Evolutionary conservation across 345 rosid species (phyloP), one percentile per base, ranked within the genome.

Genomic region (Populus alba): DNA sequence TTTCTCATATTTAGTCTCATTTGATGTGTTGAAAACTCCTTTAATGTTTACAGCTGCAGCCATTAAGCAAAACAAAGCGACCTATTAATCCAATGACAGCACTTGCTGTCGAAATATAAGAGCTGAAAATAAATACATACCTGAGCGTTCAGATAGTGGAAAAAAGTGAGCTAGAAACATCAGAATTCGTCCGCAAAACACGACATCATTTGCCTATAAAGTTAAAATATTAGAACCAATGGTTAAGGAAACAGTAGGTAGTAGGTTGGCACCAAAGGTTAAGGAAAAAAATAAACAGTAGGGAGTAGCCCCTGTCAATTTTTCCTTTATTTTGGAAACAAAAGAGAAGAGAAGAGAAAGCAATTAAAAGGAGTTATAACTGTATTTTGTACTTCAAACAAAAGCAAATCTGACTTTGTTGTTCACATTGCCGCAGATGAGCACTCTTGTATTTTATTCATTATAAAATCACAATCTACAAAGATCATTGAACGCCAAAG

Each of bases 131-230:
- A 71, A 80, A 61, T 27, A 76, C 15, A 45, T 86, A 92, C 99
- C 99, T 82, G 99, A 96, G 63, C 98, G 97, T 79, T 96, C 98
- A 0, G 99, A 96, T 31, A 96, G 72, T 7, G 99, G 99, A 74
- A 96, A 94, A 83, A 96, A 94, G 81, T 96, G 97, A 66, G 99
- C 98, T 77, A 96, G 85, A 77, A 96, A 94, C 97, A 92, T 92
- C 77, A 96, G 98, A 79, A 96, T 96, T 61, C 97, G 89, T 81
- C 99, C 99, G 74, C 98, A 96, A 75, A 94, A 94, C 68, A 96
- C 97, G 63, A 94, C 99, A 86, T 96, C 98, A 81, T 90, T 96
- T 33, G 99, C 98, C 99, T 96, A 81, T 29, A 84, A 66, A 75
- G 67, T 75, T 78, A 81, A 71, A 37, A 65, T 66, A 77, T 69